phyloP scores from a whole-genome alignment of 805 yeast genomes.

The Ogataea trehalophila region DNA sequence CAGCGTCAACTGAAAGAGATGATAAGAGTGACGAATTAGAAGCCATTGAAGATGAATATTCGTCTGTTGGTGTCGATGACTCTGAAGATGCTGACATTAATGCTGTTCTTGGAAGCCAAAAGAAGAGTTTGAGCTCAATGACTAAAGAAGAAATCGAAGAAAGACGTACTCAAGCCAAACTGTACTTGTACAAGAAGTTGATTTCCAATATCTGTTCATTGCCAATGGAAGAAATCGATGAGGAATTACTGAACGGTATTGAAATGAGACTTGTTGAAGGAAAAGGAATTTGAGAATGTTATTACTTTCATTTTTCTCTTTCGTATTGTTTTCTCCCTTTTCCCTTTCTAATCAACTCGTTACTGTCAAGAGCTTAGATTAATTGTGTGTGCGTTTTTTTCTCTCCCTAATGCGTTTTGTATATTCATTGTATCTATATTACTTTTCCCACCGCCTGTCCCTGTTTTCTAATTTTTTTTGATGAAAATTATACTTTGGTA shows the following conservation, averaged over 20 bases:
- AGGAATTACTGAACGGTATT: conserved; percentile 75
- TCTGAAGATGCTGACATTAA: background rate
- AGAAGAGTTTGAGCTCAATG: background rate
- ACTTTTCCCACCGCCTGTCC: no score
- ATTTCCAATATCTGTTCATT: conserved; percentile 75
- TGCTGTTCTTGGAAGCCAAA: background rate
- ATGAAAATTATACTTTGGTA: no score
- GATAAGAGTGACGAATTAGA: conserved; percentile 11
- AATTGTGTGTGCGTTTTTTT: no score
- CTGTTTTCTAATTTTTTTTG: no score
- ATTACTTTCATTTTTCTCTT: no score
- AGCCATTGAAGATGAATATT: background rate
- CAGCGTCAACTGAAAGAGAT: background rate
- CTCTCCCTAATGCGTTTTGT: no score
- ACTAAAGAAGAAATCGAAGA: conserved; percentile 9
- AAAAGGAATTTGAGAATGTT: no score
- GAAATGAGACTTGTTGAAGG: conserved; percentile 35
- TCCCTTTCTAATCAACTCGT: no score
- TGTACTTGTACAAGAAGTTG: conserved; percentile 52
- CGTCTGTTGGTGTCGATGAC: background rate
- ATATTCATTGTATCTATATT: no score
- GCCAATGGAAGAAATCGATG: conserved; percentile 71
- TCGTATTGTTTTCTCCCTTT: no score
- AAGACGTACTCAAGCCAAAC: conserved; percentile 39
- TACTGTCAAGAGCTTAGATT: no score